Evolutionary conservation across 1,284 basidiomycete species (phyloP).

Genomic region (Boletus sp.): DNA sequence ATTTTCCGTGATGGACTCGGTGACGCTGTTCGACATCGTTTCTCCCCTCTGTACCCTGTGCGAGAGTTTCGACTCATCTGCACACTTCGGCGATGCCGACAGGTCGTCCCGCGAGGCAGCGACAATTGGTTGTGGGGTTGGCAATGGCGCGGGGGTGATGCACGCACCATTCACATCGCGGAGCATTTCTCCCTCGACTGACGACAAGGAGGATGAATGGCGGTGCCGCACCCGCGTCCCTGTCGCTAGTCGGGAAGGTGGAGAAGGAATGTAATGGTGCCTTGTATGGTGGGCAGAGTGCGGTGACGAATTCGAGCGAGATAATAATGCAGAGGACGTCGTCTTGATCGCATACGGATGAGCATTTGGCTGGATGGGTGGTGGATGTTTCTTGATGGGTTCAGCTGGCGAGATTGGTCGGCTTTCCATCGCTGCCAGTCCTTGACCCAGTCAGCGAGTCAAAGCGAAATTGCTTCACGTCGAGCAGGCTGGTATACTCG

Average conservation of each 20-base stretch:
- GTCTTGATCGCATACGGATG: slow-evolving; percentile 40
- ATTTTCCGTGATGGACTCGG: neutral
- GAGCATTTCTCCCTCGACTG: slow-evolving; percentile 3
- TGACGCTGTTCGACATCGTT: slow-evolving; percentile 13
- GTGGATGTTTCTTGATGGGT: slow-evolving; percentile 17
- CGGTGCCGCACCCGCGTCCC: slow-evolving; percentile 17
- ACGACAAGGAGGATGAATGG: slow-evolving; percentile 26
- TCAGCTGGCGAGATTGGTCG: slow-evolving; percentile 19
- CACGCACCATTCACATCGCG: neutral
- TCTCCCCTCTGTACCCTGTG: slow-evolving; percentile 13
- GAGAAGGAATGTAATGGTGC: slow-evolving; percentile 33
- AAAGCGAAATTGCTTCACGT: no score
- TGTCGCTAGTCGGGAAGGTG: slow-evolving; percentile 11
- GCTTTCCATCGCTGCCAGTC: slow-evolving; percentile 14
- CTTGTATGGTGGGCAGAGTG: slow-evolving; percentile 23
- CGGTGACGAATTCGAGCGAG: slow-evolving; percentile 35
- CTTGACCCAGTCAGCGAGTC: no score
- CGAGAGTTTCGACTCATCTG: neutral
- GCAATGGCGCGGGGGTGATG: slow-evolving; percentile 18
- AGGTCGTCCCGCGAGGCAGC: neutral
- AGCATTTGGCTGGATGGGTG: slow-evolving; percentile 26
- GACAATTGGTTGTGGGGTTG: slow-evolving; percentile 11
- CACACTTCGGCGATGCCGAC: neutral
- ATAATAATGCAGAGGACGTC: slow-evolving; percentile 37
- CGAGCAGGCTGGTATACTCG: no score